These are phyloP conservation scores for Trebouxia sp. DNA, from an alignment of 139 green algal species.

Conservation along the genomic window DNA sequence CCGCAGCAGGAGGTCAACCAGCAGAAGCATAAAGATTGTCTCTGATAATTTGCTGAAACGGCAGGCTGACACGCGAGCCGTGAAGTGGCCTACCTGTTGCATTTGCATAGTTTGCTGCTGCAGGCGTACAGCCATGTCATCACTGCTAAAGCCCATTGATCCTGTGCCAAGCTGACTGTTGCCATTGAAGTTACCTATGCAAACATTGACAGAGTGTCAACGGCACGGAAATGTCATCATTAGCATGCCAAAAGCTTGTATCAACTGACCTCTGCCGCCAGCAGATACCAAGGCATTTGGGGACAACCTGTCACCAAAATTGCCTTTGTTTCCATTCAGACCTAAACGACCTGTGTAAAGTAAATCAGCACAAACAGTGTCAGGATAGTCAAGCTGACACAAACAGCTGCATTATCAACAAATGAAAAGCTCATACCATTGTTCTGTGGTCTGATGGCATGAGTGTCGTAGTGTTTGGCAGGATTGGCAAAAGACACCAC, in stretches of 20 bases:
- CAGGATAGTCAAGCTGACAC: too few species aligned
- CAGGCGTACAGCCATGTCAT: slow-evolving; percentile 15
- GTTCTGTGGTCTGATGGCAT: slow-evolving; percentile 2
- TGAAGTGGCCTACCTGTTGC: slow-evolving; percentile 13
- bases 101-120: slow-evolving; percentile 28
- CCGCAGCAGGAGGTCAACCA: too few species aligned
- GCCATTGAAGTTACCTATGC: not conserved
- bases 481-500: slow-evolving; percentile 66
- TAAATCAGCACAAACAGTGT: too few species aligned
- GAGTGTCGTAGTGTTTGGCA: slow-evolving; percentile 42
- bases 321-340: not conserved
- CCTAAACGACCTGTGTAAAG: not conserved
- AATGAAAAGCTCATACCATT: not conserved
- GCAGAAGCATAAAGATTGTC: too few species aligned
- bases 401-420: not conserved
- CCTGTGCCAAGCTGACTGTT: not conserved
- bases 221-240: too few species aligned
- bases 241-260: too few species aligned
- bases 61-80: not conserved
- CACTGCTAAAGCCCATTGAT: not conserved
- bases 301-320: not conserved
- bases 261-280: not conserved
- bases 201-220: not conserved
- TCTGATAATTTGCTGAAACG: not conserved
- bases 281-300: not conserved